Conservation (phyloP, 1,284 basidiomycete genomes). For the Moesziomyces parantarcticus region DNA sequence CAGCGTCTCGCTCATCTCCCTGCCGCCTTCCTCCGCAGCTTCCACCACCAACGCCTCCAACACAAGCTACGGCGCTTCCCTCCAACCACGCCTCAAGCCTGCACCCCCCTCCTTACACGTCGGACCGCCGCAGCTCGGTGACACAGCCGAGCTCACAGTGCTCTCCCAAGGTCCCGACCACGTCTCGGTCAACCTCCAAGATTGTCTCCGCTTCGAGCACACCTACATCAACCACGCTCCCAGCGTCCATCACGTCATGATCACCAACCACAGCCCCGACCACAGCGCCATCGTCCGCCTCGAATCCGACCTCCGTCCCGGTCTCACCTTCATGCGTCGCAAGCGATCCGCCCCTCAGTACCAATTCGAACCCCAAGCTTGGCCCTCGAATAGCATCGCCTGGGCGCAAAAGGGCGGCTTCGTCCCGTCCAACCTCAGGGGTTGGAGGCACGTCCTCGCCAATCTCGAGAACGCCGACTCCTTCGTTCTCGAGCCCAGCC, state of each 20-base stretch:
- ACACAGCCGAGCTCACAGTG: conserved; percentile 29
- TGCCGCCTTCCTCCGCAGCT: conserved; percentile 35
- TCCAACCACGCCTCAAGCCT: conserved; percentile 19
- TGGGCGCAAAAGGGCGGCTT: conserved; percentile 63
- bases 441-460: conserved; percentile 59
- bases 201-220: conserved; percentile 45
- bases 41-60: conserved; percentile 39
- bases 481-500: conserved; percentile 53
- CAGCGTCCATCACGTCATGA: conserved; percentile 42
- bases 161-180: conserved; percentile 31
- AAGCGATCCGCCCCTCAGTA: conserved; percentile 46
- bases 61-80: conserved; percentile 29
- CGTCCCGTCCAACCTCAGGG: conserved; percentile 54
- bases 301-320: conserved; percentile 54
- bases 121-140: conserved; percentile 29
- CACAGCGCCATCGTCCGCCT: conserved; percentile 51
- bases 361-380: conserved; percentile 39
- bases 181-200: conserved; percentile 34
- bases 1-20: conserved; percentile 38
- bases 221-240: conserved; percentile 63
- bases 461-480: conserved; percentile 59
- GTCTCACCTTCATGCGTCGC: conserved; percentile 53
- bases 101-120: conserved; percentile 21
- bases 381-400: conserved; percentile 57
- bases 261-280: conserved; percentile 42